Percentiles rank a stretch among this genome's conserved stretches.
phyloP scores from a whole-genome alignment of 352 stramenopile genomes.

The Chrysophaeum taylorii region DNA sequence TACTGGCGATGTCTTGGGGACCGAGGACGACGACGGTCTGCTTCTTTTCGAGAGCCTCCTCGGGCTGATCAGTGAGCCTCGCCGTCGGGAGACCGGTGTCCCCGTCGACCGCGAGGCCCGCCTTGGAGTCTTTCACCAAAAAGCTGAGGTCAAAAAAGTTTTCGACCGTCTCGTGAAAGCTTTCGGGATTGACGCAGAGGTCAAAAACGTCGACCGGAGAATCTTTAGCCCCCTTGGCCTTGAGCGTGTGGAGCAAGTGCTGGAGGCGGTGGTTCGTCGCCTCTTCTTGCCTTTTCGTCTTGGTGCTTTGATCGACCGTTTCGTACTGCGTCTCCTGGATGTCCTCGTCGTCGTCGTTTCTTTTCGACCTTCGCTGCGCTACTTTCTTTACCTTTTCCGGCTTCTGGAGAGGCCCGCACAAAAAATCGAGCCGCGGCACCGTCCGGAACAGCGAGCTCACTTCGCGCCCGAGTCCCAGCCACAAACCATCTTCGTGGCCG shows the following conservation, averaged over 20 bases:
- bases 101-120: background rate
- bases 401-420: constrained; percentile 1
- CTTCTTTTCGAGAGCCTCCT: background rate
- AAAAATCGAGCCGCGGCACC: background rate
- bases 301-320: background rate
- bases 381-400: background rate
- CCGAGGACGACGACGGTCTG: background rate
- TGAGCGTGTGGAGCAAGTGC: background rate
- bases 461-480: background rate
- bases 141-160: constrained; percentile 29
- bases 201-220: constrained; percentile 10
- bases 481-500: background rate
- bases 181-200: constrained; percentile 22
- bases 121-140: constrained; percentile 17
- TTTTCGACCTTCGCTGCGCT: background rate
- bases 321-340: constrained; percentile 4
- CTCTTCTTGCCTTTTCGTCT: background rate
- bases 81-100: background rate
- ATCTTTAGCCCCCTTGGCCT: background rate
- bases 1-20: no score
- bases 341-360: background rate
- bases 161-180: constrained; percentile 27
- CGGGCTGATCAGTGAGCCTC: background rate
- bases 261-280: constrained; percentile 5
- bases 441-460: background rate